Base-by-base conservation (phyloP, 345 rosid species). In the Carallia brachiata region DNA sequence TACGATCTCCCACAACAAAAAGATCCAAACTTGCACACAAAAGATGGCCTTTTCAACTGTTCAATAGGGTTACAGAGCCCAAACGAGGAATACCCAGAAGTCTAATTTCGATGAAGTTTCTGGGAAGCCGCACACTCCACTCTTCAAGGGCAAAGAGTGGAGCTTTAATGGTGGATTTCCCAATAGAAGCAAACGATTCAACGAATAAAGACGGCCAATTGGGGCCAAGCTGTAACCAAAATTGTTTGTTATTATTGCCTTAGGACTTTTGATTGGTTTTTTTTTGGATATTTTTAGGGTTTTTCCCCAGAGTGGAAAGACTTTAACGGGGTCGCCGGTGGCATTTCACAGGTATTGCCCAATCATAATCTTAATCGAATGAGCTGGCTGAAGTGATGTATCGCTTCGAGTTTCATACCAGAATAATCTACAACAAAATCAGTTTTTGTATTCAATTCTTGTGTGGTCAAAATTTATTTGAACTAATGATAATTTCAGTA, bases 1-100 rank as follows among this genome's bases (percentile, higher is more conserved):
- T 10, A 36, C 52, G 59, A 64, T 4, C 50, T 63, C 62, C 73
- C 17, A 2, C 54, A 7, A 75, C 7, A 19, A 39, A 54, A 48
- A 19, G 27, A 8, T 27, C 16, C 4, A 44, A 17, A 53, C 36
- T 37, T 28, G 10, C 13, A 56, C 28, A 56, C 60, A 9, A 23
- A 56, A 56, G 31, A 23, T 23, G 31, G 31, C 31, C 32, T 1
- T 23, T 56, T 30, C 4, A 23, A 30, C 31, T 7, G 23, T 56
- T 56, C 60, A 56, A 9, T 9, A 10, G 31, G 60, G 60, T 7
- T 19, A 27, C 0, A 27, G 60, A 15, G 5, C 60, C 9, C 2
- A 0, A 7, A 23, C 23, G 31, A 56, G 3, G 12, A 7, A 56
- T 7, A 56, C 60, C 32, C 60, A 56, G 31, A 56, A 56, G 28